A percentile compares a stretch with the other conserved stretches of the same genome.
These are phyloP conservation scores for Fusarium goolgardi DNA, from an alignment of 2,329 filamentous ascomycete genomes.

Conservation along the genomic window DNA sequence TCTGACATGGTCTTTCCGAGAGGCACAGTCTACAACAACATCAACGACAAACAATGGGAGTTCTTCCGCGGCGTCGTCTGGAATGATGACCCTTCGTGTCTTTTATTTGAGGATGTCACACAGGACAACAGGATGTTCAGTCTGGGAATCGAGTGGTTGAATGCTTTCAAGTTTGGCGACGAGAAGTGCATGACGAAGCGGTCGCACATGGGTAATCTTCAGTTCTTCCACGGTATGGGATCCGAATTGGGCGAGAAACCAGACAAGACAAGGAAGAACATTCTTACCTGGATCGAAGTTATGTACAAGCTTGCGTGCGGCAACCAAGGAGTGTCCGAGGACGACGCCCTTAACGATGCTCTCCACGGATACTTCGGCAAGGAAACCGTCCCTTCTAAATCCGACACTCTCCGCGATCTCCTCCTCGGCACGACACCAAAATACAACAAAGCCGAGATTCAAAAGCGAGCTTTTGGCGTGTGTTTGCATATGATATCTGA, in stretches of 20 bases:
- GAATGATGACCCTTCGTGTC: conserved; percentile 36
- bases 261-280: conserved; percentile 9
- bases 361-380: conserved; percentile 1
- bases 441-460: conserved; percentile 16
- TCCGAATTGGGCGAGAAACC: conserved; percentile 25
- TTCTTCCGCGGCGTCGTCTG: conserved; percentile 32
- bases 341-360: neutral
- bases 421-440: conserved; percentile 30
- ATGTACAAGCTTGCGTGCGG: conserved; percentile 39
- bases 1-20: conserved; percentile 28
- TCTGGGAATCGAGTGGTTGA: conserved; percentile 20
- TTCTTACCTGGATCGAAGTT: conserved; percentile 28
- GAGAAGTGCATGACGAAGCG: conserved; percentile 32
- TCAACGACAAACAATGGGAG: conserved; percentile 35
- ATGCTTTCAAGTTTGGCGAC: conserved; percentile 25
- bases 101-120: conserved; percentile 16
- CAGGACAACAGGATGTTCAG: conserved; percentile 28
- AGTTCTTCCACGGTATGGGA: conserved; percentile 35
- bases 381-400: conserved; percentile 7
- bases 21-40: conserved; percentile 36
- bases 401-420: conserved; percentile 17
- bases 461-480: conserved; percentile 22
- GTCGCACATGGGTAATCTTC: conserved; percentile 34
- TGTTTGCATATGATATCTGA: conserved; percentile 37
- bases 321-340: conserved; percentile 2